These are phyloP conservation scores for Epichloe elymi DNA, from an alignment of 2,329 filamentous ascomycete species.

Conservation along the genomic window DNA sequence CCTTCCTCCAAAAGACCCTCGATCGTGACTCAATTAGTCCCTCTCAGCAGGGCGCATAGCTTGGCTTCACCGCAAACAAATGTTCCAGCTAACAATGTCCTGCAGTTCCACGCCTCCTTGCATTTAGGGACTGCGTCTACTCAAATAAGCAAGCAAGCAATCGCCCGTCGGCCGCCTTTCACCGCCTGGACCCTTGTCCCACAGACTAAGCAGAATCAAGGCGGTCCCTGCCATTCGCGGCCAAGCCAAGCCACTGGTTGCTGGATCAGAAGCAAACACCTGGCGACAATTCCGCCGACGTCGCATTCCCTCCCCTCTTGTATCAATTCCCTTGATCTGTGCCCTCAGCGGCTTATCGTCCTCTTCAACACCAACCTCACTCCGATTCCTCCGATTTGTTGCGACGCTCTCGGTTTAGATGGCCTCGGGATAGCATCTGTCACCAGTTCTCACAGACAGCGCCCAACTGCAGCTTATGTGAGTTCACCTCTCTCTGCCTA, in stretches of 20 bases:
- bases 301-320: constrained; percentile 5
- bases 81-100: constrained; percentile 1
- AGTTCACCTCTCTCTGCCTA: not conserved
- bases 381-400: not conserved
- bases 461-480: not conserved
- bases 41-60: not conserved
- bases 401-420: constrained; percentile 2
- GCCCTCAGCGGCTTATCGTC: constrained; percentile 1
- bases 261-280: constrained; percentile 3
- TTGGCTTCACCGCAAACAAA: not conserved
- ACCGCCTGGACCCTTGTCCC: constrained; percentile 11
- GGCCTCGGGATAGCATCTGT: constrained; percentile 1
- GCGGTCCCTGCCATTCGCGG: not conserved
- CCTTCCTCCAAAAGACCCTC: not conserved
- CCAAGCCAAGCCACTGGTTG: not conserved
- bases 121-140: not conserved
- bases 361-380: not conserved
- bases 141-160: not conserved
- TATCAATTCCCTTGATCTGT: not conserved
- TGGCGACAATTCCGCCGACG: constrained; percentile 6
- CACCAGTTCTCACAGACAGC: not conserved
- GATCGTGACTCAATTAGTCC: not conserved
- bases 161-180: constrained; percentile 6
- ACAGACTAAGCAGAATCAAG: not conserved
- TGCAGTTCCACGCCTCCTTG: not conserved